Conservation (phyloP, 2,329 filamentous ascomycete species). For the Diaporthe sp. region DNA sequence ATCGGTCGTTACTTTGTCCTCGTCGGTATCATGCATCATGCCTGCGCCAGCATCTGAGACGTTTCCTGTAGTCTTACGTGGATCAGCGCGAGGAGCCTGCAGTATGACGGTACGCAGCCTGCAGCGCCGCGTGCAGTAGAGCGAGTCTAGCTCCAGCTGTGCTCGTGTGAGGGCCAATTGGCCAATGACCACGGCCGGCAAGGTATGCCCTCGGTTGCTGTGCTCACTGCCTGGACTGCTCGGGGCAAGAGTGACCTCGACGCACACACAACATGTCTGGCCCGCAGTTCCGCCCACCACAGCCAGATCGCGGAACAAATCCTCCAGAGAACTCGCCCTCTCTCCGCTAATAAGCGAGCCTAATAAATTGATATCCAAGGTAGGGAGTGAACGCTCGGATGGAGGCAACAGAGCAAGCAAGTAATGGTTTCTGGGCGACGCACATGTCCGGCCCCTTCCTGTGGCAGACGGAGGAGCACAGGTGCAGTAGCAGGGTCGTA, state of each 20-base stretch:
- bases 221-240: not conserved
- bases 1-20: not conserved
- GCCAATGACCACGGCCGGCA: not conserved
- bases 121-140: not conserved
- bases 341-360: not conserved
- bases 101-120: constrained; percentile 7
- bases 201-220: not conserved
- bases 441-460: not conserved
- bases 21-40: not conserved
- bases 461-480: not conserved
- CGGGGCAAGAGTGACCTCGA: not conserved
- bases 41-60: not conserved
- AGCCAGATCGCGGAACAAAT: constrained; percentile 12
- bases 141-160: constrained; percentile 3
- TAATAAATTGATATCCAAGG: not conserved
- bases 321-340: not conserved
- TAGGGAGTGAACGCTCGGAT: not conserved
- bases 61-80: constrained; percentile 11
- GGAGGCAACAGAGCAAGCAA: not conserved
- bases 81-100: constrained; percentile 18
- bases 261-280: not conserved
- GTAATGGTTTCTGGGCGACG: not conserved
- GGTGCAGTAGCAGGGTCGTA: constrained; percentile 7
- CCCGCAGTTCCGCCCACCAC: constrained; percentile 15
- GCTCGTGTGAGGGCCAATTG: constrained; percentile 10